Percentiles rank a stretch among this genome's conserved stretches.
Evolutionary conservation across 2,329 filamentous ascomycete genomes (phyloP).

Genomic region (Trematosphaeria pertusa): DNA sequence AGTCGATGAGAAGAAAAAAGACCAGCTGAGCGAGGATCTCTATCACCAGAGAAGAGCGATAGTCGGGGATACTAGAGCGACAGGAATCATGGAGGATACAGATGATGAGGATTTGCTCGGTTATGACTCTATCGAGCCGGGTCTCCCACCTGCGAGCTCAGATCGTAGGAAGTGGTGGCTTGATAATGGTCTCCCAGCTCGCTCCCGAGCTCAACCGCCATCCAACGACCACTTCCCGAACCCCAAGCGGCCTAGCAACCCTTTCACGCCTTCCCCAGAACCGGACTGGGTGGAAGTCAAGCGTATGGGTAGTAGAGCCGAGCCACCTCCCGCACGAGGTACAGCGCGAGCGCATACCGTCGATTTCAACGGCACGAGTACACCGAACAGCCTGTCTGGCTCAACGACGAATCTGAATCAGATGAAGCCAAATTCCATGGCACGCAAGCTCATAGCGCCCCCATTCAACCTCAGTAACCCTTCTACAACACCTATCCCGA

Average conservation of each 20-base stretch:
- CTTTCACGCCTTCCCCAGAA: conserved; percentile 76
- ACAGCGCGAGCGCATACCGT: conserved; percentile 36
- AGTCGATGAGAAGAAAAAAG: conserved; percentile 76
- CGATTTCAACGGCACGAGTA: conserved; percentile 34
- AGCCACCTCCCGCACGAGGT: conserved; percentile 41
- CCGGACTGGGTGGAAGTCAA: conserved; percentile 77
- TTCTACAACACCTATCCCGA: conserved; percentile 21
- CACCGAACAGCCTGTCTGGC: conserved; percentile 14
- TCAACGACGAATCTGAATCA: conserved; percentile 29
- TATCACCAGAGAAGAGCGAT: conserved; percentile 73
- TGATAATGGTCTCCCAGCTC: conserved; percentile 72
- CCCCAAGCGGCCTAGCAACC: conserved; percentile 77
- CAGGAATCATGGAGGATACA: conserved; percentile 62
- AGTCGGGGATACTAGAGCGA: conserved; percentile 68
- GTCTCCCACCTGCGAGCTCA: conserved; percentile 69
- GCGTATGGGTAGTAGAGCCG: conserved; percentile 31
- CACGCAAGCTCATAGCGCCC: conserved; percentile 42
- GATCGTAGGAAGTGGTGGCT: conserved; percentile 71
- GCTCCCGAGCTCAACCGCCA: conserved; percentile 74
- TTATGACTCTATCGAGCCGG: conserved; percentile 83
- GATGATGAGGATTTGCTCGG: conserved; percentile 81
- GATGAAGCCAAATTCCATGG: conserved; percentile 21
- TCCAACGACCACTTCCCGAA: conserved; percentile 71
- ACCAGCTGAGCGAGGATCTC: conserved; percentile 74
- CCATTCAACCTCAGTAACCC: conserved; percentile 32